Conservation (phyloP, 148 eudicot species). For the Cornus controversa region DNA sequence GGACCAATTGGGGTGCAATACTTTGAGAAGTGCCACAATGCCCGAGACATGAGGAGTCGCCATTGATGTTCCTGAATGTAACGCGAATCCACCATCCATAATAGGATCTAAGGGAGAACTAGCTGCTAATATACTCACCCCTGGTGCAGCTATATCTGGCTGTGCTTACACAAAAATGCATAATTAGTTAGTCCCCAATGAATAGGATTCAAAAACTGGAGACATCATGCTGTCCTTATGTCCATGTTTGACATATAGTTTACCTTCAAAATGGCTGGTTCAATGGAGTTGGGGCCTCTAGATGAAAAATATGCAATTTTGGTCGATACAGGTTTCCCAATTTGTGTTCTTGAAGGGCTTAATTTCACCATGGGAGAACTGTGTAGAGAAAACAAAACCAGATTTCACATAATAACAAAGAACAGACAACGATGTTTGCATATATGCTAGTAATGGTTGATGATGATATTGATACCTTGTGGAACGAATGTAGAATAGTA, state of each 20-base stretch:
- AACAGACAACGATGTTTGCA: not conserved
- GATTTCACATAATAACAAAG: not conserved
- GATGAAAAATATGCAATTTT: conserved; percentile 28
- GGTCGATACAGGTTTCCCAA: conserved; percentile 16
- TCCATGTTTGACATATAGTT: not conserved
- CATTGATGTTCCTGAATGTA: conserved; percentile 34
- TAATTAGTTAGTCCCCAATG: not conserved
- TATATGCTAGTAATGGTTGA: not conserved
- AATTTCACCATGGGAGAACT: conserved; percentile 15
- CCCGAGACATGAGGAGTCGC: conserved; percentile 30
- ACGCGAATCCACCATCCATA: not conserved
- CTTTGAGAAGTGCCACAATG: conserved; percentile 26
- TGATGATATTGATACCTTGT: conserved; percentile 18
- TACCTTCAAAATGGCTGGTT: conserved; percentile 32
- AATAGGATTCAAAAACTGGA: too few relatives aligned
- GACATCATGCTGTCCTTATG: not conserved
- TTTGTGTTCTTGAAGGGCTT: conserved; percentile 11
- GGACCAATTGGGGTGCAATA: conserved; percentile 25
- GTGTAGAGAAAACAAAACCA: not conserved
- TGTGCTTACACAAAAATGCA: not conserved
- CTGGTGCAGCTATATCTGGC: conserved; percentile 35
- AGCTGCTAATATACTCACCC: conserved; percentile 25
- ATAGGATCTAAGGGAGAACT: not conserved
- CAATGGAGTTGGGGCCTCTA: conserved; percentile 24
- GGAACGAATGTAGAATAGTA: conserved; percentile 23